Percentiles rank a stretch among this genome's conserved stretches.
Evolutionary conservation across 148 eudicot genomes (phyloP).

Genomic region (Rhododendron ovatum): DNA sequence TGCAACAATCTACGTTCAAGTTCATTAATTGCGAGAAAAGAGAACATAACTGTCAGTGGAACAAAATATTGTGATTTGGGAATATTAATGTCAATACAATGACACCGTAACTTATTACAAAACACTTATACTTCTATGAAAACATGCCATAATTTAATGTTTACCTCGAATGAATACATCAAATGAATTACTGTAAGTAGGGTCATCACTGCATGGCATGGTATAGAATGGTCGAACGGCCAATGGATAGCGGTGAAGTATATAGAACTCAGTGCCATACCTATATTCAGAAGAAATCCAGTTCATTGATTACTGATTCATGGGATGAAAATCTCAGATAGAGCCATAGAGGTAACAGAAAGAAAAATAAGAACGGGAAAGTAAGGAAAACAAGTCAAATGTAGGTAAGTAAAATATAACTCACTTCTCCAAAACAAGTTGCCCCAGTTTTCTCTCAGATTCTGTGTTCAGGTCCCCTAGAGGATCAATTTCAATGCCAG

Average conservation of each 20-base stretch:
- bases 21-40: no score
- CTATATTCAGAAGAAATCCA: conserved; percentile 30
- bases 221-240: conserved; percentile 93
- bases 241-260: conserved; percentile 85
- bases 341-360: not conserved
- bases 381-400: not conserved
- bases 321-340: not conserved
- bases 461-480: conserved; percentile 93
- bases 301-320: not conserved
- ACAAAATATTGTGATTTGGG: not conserved
- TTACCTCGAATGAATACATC: conserved; percentile 93
- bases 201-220: conserved; percentile 78
- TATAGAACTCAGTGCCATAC: conserved; percentile 91
- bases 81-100: not conserved
- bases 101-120: not conserved
- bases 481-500: conserved; percentile 85
- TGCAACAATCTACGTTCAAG: not conserved
- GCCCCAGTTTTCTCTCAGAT: conserved; percentile 74
- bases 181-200: conserved; percentile 77
- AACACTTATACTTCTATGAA: not conserved
- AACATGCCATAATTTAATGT: not conserved
- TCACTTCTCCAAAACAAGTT: conserved; percentile 80
- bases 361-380: not conserved
- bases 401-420: not conserved
- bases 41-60: not conserved